Base-by-base conservation (phyloP, 2,329 filamentous ascomycete genomes). In the Ascocoryne sarcoides region DNA sequence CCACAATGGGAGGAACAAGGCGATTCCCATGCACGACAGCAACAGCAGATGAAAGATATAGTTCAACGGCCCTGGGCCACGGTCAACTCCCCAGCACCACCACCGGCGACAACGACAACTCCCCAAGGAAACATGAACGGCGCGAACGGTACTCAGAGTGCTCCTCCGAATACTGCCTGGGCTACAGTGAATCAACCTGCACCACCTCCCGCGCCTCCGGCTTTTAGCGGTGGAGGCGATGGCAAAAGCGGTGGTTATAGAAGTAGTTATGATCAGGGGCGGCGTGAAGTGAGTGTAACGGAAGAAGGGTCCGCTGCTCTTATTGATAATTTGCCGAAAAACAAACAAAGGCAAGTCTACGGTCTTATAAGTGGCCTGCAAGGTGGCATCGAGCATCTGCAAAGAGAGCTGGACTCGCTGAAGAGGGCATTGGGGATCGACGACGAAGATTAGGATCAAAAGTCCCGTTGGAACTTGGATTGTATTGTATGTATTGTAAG, bases 201-300 rank as follows among this genome's bases (percentile, higher is more conserved):
- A 4, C 28, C 48, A 9, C 20, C 36, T 30, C 16, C 43, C 18
- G 29, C 32, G 3, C 15, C 37, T 7, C 46, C 43, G 19, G 32
- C 59, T 64, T 39, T 36, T 32, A 37, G 30, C 10, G 42, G 35
- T 39, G 37, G 32, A 17, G 69, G 68, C 18, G 47, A 52, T 3
- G 40, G 42, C 37, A 73, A 72, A 46, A 56, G 57, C 16, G 51
- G 55, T 17, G 50, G 50, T 19, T 66, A 67, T 48, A 41, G 40
- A 15, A 42, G 28, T 12, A 47, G 34, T 23, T n/a, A 39, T 10
- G 53, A 56, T 19, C 48, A 49, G 21, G 44, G 32, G 14, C 43
- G 39, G 37, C 38, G 52, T 32, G 50, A 56, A 19, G 49, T 48
- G 5, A 54, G 14, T 7, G 15, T 46, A 14, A 38, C 42, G 14